These are phyloP conservation scores for Ophiostoma populinum DNA, from an alignment of 2,329 filamentous ascomycete species.

Conservation along the genomic window DNA sequence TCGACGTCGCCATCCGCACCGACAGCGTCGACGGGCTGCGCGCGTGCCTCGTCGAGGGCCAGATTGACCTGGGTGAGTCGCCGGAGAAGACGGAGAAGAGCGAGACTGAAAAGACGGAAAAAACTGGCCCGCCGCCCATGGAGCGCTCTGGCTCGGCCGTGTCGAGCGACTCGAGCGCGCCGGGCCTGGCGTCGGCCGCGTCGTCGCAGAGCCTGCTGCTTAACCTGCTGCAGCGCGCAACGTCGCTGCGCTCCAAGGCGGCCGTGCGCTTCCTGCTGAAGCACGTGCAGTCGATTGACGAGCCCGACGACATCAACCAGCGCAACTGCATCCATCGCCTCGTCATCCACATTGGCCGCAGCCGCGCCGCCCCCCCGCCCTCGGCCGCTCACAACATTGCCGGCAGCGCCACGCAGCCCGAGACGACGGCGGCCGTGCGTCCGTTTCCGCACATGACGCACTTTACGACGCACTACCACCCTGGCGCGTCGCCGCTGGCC, in stretches of 20 bases:
- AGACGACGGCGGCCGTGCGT: conserved; percentile 23
- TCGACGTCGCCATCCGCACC: conserved; percentile 54
- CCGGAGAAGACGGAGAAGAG: neutral
- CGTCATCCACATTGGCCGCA: conserved; percentile 78
- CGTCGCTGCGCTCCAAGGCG: conserved; percentile 48
- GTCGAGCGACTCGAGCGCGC: neutral
- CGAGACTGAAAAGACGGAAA: no score
- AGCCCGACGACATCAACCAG: conserved; percentile 82
- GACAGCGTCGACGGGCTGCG: conserved; percentile 45
- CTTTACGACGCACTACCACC: conserved; percentile 54
- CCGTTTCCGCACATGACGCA: conserved; percentile 29
- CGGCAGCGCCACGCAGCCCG: conserved; percentile 30
- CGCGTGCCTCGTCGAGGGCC: conserved; percentile 39
- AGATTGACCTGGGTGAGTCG: conserved; percentile 19
- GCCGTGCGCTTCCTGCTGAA: conserved; percentile 57
- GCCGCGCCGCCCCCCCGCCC: conserved; percentile 26
- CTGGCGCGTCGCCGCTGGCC: conserved; percentile 50
- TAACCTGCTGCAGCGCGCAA: conserved; percentile 62
- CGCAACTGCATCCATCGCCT: conserved; percentile 87
- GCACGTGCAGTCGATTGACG: conserved; percentile 55
- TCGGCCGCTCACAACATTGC: conserved; percentile 7
- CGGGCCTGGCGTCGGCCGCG: neutral
- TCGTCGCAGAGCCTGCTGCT: conserved; percentile 50
- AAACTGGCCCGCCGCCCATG: neutral
- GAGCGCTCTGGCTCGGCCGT: neutral